Percentiles rank a stretch among this genome's conserved stretches.
Conservation (phyloP, 371 early-diverging fungal species). For the Batkoa obscura region DNA sequence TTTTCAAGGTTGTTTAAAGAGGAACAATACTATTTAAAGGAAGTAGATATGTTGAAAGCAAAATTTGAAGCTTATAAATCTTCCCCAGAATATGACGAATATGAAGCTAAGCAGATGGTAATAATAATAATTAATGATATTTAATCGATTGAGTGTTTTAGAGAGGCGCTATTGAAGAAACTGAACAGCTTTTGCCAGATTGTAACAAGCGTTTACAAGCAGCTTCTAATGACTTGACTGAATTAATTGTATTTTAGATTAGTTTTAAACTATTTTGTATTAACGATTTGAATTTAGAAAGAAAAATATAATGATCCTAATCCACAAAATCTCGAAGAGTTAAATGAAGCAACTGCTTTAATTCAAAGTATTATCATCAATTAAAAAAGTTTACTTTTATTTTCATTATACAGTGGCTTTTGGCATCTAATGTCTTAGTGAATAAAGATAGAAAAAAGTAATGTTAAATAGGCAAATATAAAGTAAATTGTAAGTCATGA, state of each 20-base stretch:
- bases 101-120: conserved; percentile 5
- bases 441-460: too few relatives aligned
- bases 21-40: conserved; percentile 6
- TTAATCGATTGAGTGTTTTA: background rate
- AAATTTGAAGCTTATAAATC: background rate
- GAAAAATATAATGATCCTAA: background rate
- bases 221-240: conserved; percentile 1
- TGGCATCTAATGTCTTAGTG: too few relatives aligned
- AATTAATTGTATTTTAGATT: background rate
- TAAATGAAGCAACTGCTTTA: background rate
- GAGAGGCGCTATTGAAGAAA: conserved; percentile 3
- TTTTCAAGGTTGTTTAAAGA: conserved; percentile 3
- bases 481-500: too few relatives aligned
- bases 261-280: background rate
- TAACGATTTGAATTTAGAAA: background rate
- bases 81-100: conserved; percentile 1
- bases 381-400: too few relatives aligned
- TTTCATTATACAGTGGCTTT: too few relatives aligned
- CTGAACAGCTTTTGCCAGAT: background rate
- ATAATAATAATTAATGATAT: background rate
- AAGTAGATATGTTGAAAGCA: background rate
- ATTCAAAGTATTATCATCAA: background rate
- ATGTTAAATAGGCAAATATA: too few relatives aligned
- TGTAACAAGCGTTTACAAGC: background rate
- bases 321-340: background rate